Evolutionary conservation across 179 eudicot species (phyloP).

Genomic region (Gypsophila paniculata): DNA sequence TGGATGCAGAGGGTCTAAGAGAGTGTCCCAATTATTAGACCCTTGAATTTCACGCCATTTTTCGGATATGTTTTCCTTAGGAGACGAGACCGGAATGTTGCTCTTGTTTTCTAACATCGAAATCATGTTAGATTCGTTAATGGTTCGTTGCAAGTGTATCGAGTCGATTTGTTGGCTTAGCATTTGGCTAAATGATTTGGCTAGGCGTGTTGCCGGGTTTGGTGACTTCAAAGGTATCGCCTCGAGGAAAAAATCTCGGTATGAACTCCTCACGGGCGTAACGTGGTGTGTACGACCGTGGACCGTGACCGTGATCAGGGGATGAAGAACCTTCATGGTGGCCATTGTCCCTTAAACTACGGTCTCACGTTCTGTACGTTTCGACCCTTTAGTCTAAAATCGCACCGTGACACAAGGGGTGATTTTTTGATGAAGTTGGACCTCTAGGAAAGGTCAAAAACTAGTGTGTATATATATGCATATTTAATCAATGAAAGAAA

Average conservation of each 20-base stretch:
- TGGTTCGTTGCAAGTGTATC: constrained; percentile 26
- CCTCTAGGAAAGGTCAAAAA: not conserved
- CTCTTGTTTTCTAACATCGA: constrained; percentile 35
- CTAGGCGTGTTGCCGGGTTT: constrained; percentile 32
- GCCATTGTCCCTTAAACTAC: not conserved
- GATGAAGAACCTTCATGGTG: constrained; percentile 27
- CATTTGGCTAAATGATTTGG: constrained; percentile 42
- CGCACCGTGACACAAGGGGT: no score
- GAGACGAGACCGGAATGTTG: constrained; percentile 43
- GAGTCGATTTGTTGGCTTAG: constrained; percentile 41
- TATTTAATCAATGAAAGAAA: no score
- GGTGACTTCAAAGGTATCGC: constrained; percentile 15
- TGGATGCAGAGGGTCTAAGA: constrained; percentile 58
- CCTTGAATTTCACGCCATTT: constrained; percentile 65
- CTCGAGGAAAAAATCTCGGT: constrained; percentile 1
- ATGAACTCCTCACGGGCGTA: constrained; percentile 5
- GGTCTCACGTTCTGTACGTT: no score
- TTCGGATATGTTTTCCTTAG: constrained; percentile 49
- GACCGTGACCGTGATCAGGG: constrained; percentile 16
- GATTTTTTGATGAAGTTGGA: not conserved
- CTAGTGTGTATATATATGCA: not conserved
- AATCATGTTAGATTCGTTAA: constrained; percentile 16
- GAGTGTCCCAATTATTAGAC: constrained; percentile 37
- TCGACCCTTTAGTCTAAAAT: no score
- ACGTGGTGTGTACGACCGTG: not conserved